Conservation (phyloP, 345 rosid species). For the Eucalyptus regnans region DNA sequence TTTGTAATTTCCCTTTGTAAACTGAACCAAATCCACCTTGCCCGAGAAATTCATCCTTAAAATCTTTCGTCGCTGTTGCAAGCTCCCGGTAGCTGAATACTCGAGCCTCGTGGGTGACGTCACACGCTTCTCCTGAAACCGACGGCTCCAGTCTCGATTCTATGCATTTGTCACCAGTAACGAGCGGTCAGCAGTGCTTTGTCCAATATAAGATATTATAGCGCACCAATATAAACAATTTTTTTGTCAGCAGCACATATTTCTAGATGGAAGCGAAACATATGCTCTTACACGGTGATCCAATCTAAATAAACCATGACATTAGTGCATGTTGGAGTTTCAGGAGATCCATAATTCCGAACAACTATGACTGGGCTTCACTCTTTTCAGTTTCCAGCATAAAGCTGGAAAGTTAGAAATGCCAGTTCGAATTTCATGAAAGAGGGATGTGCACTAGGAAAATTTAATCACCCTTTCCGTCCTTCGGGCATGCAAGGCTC, state of each 20-base stretch:
- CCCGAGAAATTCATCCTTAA: constrained; percentile 39
- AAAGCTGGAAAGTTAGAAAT: neutral
- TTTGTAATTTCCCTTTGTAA: constrained; percentile 34
- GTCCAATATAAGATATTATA: neutral
- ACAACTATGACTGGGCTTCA: neutral
- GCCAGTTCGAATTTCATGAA: neutral
- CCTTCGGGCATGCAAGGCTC: neutral
- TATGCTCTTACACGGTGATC: neutral
- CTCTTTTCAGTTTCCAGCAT: neutral
- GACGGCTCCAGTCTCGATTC: neutral
- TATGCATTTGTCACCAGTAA: neutral
- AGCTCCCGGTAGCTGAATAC: constrained; percentile 51
- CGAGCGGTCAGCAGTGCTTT: neutral
- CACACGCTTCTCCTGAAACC: neutral
- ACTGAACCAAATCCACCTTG: constrained; percentile 83
- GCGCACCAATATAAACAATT: neutral
- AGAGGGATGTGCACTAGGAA: neutral
- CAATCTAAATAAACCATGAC: neutral
- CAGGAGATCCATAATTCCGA: neutral
- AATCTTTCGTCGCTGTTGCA: constrained; percentile 44
- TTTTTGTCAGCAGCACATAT: neutral
- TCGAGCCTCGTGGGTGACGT: neutral
- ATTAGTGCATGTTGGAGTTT: neutral
- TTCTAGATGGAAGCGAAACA: neutral
- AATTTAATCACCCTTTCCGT: neutral